phyloP scores from a whole-genome alignment of 1,139 yeast species.

The Arxiozyma bovina region DNA sequence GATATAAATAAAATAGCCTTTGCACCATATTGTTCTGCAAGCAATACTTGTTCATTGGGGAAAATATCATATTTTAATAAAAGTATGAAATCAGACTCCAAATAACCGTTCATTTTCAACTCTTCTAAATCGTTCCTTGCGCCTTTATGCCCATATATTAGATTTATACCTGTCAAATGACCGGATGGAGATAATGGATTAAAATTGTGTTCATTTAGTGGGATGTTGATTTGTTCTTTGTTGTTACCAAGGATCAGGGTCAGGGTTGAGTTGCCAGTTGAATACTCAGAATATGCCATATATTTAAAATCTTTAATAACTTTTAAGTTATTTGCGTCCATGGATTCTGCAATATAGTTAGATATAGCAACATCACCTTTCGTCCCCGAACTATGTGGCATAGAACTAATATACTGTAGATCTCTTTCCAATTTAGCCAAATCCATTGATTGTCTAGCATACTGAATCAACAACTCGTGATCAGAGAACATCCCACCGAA shows the following conservation, averaged over 20 bases:
- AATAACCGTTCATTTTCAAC: conserved; percentile 35
- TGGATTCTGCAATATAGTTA: conserved; percentile 51
- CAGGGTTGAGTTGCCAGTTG: conserved; percentile 16
- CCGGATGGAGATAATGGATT: conserved; percentile 63
- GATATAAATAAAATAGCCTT: conserved; percentile 45
- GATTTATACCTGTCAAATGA: conserved; percentile 40
- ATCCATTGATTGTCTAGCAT: conserved; percentile 46
- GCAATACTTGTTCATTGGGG: conserved; percentile 44
- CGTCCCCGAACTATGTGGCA: conserved; percentile 88
- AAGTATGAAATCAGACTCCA: conserved; percentile 41
- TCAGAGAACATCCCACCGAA: conserved; percentile 58
- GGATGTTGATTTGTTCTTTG: conserved; percentile 27
- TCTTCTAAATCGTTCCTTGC: conserved; percentile 44
- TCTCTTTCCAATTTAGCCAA: conserved; percentile 53
- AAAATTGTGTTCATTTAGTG: conserved; percentile 42
- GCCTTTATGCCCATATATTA: conserved; percentile 62
- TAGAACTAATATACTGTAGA: conserved; percentile 66
- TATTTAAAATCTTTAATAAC: conserved; percentile 45
- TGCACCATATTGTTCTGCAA: conserved; percentile 48
- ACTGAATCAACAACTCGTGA: conserved; percentile 42
- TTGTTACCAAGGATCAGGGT: conserved; percentile 24
- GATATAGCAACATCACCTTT: conserved; percentile 72
- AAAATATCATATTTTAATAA: conserved; percentile 52
- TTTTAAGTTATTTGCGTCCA: conserved; percentile 50
- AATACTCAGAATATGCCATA: conserved; percentile 54